Percentiles rank a stretch among this genome's conserved stretches.
Conservation (phyloP, 192 early-diverging fungal genomes). For the Ambispora gerdemannii region DNA sequence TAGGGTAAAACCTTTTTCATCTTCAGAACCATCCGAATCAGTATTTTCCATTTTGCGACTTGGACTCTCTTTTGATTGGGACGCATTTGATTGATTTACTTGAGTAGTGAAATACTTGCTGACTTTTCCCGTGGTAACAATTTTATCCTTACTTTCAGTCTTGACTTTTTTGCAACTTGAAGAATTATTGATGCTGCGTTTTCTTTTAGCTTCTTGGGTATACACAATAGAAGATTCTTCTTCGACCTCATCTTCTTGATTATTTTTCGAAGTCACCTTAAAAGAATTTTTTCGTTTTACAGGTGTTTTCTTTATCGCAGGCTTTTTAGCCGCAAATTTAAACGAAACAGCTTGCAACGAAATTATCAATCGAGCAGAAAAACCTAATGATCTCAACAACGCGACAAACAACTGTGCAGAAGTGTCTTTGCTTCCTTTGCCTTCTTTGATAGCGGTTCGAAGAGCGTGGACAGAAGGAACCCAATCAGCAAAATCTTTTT, state of each 20-base stretch:
- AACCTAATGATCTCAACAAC: constrained; percentile 43
- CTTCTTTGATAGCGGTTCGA: constrained; percentile 25
- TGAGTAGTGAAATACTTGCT: background rate
- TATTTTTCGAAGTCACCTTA: too few species aligned
- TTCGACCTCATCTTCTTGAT: background rate
- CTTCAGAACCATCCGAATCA: background rate
- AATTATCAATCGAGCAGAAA: constrained; percentile 58
- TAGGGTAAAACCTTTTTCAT: background rate
- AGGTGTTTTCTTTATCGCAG: background rate
- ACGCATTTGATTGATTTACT: too few species aligned
- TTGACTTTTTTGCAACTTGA: background rate
- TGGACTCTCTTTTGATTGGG: too few species aligned
- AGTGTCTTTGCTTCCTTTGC: constrained; percentile 41
- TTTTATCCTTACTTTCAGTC: background rate
- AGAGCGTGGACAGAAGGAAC: constrained; percentile 30
- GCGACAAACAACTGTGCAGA: constrained; percentile 52
- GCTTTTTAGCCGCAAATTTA: constrained; percentile 36
- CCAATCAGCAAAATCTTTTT: constrained; percentile 25
- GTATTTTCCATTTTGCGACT: too few species aligned
- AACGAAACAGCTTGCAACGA: constrained; percentile 66
- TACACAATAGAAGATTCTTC: background rate
- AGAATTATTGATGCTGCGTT: background rate
- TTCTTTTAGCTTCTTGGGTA: background rate
- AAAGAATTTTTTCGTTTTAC: background rate
- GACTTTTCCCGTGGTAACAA: background rate